Base-by-base conservation (phyloP, 2,329 filamentous ascomycete species). In the Daldinia sp. region DNA sequence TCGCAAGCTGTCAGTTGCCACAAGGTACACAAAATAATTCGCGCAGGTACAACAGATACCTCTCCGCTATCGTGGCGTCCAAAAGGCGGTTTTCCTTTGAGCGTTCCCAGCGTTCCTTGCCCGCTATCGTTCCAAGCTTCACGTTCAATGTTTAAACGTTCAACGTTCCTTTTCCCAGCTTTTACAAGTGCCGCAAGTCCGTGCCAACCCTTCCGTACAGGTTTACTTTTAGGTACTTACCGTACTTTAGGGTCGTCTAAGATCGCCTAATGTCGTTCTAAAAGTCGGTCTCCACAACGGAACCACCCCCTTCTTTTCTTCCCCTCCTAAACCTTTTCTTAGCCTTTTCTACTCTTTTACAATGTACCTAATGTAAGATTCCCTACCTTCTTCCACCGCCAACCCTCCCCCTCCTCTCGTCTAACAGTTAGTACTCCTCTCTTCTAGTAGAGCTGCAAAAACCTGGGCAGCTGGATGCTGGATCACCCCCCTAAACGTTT, bases 1-100 rank as follows among this genome's bases (percentile, higher is more conserved):
- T 17, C 15, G 45, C n/a, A 9, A 30, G 25, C 15, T 48, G 25
- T 29, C 25, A 21, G 47, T 50, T 35, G 19, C 29, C 19, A 50
- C 45, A 30, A 48, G 3, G 19, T 45, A 27, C 58, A 61, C 58
- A 32, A 55, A 29, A 32, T 53, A 56, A 52, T 60, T 64, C 52
- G 47, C 17, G 39, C 56, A 48, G 57, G 39, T 41, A 15, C 10
- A 48, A 43, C 11, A 34, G 8, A 29, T 61, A 61, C 49, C 52
- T 51, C n/a, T 45, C 58, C 45, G 35, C 55, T 63, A 63, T 66
- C 59, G 63, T 60, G 59, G 63, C 59, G 63, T 58, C 48, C 39
- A 47, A n/a, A n/a, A n/a, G n/a, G n/a, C n/a, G n/a, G n/a, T n/a
- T n/a, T n/a, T n/a, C n/a, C n/a, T n/a, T n/a, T n/a, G n/a, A 35